Evolutionary conservation across 2,329 filamentous ascomycete species (phyloP), one percentile per base, ranked within the genome.

Genomic region (Rosellinia necatrix): DNA sequence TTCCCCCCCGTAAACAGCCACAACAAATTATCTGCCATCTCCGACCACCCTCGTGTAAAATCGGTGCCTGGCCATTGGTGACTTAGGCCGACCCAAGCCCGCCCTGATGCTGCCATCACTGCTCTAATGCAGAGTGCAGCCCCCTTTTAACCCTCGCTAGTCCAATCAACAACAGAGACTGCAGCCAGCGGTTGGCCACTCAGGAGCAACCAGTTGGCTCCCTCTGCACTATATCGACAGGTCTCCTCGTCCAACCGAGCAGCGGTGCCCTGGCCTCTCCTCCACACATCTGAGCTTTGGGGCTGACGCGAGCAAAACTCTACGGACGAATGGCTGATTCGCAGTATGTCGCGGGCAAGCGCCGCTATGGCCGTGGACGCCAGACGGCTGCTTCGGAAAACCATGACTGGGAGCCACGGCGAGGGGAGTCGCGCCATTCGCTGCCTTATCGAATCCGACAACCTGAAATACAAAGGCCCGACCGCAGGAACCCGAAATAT

Each of bases 361-460:
- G 69, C 37, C 68, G 61, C 59, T 54, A 64, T 59, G 61, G 65
- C 65, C 66, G 60, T 61, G 63, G 56, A 61, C 63, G 61, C 61
- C 66, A 64, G 49, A 61, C 63, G 54, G 66, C 68, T 49, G 65
- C 66, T 49, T 64, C 67, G 47, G 63, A 65, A 55, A 60, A 66
- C 49, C 59, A 64, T 67, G 67, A 70, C 66, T 71, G 71, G 70
- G 68, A 68, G 49, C 61, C 63, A 35, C 63, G 50, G 48, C 66
- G 59, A 52, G 58, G 64, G 53, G 60, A 66, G 41, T 58, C 56
- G 32, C 65, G 62, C 64, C 64, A 73, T 70, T 70, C 71, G 64
- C 56, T 71, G 68, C 71, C 71, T 64, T 69, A 72, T 67, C 71
- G 67, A 66, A 59, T 65, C 56, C 65, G 61, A 67, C 58, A 60